phyloP scores from a whole-genome alignment of 148 eudicot species.

The Nepenthes mirabilis region DNA sequence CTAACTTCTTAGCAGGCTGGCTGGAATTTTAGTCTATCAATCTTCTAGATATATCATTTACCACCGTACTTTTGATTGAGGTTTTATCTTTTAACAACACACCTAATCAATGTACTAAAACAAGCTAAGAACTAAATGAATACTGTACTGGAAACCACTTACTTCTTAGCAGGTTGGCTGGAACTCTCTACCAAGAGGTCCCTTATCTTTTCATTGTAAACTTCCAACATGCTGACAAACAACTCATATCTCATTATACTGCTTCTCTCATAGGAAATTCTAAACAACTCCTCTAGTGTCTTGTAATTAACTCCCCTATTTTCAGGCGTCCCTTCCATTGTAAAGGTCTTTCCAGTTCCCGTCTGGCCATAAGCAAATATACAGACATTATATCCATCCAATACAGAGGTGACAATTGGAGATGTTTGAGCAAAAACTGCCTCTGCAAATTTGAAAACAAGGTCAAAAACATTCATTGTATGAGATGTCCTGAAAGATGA shows the following conservation, averaged over 20 bases:
- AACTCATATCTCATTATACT: conserved; percentile 60
- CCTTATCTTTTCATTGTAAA: conserved; percentile 86
- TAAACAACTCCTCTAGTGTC: conserved; percentile 73
- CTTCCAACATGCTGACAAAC: conserved; percentile 95
- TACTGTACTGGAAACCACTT: conserved; percentile 13
- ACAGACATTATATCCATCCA: conserved; percentile 65
- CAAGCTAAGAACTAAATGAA: neutral
- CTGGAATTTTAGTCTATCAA: conserved; percentile 21
- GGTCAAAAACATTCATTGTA: conserved; percentile 2
- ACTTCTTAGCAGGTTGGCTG: conserved; percentile 61
- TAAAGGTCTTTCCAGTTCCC: conserved; percentile 95
- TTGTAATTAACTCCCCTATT: conserved; percentile 91
- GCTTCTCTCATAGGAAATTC: conserved; percentile 47
- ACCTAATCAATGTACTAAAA: too few relatives aligned
- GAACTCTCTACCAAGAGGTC: conserved; percentile 76
- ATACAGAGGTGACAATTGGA: conserved; percentile 58
- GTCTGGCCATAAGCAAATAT: conserved; percentile 98
- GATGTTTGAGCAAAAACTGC: conserved; percentile 58
- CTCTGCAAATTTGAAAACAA: conserved; percentile 38
- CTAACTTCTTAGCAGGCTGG: conserved; percentile 70
- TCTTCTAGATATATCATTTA: too few relatives aligned
- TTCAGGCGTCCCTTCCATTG: conserved; percentile 91
- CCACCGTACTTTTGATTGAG: too few relatives aligned
- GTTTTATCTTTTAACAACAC: too few relatives aligned
- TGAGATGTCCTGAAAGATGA: neutral